Evolutionary conservation across 176 grass and related monocot species (phyloP).

Genomic region (Oryza coarctata): DNA sequence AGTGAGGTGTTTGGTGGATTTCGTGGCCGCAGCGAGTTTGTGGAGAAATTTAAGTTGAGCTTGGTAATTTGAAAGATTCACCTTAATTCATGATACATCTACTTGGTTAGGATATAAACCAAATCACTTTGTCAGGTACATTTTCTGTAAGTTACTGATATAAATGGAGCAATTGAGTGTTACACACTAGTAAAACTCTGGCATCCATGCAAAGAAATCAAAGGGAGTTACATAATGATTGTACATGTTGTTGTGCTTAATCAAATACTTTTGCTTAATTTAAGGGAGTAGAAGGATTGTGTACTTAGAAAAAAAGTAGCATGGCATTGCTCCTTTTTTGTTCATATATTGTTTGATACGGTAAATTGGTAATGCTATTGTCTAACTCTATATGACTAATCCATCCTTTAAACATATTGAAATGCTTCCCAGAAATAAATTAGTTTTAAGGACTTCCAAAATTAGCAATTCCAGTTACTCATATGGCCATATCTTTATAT

Average conservation of each 20-base stretch:
- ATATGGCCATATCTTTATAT: neutral
- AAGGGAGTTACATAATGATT: neutral
- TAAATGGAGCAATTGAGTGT: constrained; percentile 1
- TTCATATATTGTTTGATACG: neutral
- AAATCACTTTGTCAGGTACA: neutral
- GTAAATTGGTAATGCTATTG: neutral
- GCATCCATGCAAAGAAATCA: neutral
- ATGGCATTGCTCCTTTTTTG: neutral
- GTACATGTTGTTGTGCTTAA: neutral
- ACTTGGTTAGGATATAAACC: neutral
- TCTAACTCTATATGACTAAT: neutral
- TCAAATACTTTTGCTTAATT: no score
- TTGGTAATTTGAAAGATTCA: constrained; percentile 39
- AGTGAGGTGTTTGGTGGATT: constrained; percentile 54
- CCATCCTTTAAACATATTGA: neutral
- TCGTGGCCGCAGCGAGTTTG: constrained; percentile 53
- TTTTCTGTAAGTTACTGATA: neutral
- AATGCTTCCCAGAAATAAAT: neutral
- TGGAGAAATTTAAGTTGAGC: constrained; percentile 72
- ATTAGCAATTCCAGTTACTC: neutral
- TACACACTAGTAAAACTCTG: constrained; percentile 6
- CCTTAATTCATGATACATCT: neutral
- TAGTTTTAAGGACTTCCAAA: neutral
- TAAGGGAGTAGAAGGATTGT: neutral
- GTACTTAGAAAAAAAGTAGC: neutral